These are phyloP conservation scores for Amanita subjunquillea DNA, from an alignment of 768 basidiomycete genomes.

Conservation along the genomic window DNA sequence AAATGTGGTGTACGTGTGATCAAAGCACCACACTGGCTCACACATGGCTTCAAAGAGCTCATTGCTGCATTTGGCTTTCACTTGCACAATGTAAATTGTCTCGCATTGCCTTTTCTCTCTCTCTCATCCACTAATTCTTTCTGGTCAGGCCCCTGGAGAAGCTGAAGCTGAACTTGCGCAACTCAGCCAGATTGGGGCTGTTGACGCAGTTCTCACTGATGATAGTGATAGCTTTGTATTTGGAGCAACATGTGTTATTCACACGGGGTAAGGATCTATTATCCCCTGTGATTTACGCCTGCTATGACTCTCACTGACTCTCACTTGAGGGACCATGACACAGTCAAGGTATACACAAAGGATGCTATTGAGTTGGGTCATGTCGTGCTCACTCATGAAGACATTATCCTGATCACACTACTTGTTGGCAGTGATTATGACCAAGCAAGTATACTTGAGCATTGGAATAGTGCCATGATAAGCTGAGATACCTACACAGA, in stretches of 20 bases:
- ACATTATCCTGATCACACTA: neutral
- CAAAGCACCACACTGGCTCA: neutral
- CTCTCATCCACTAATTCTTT: neutral
- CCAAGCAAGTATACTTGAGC: neutral
- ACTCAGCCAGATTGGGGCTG: neutral
- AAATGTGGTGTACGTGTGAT: slow-evolving; percentile 60
- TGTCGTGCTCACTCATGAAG: neutral
- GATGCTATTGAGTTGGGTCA: neutral
- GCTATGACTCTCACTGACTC: neutral
- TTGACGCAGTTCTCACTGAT: neutral
- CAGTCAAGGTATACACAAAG: neutral
- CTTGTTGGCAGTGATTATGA: slow-evolving; percentile 1
- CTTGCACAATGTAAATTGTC: slow-evolving; percentile 16
- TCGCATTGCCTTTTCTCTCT: neutral
- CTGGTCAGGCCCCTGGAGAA: neutral
- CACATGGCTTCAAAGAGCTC: neutral
- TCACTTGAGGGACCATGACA: neutral
- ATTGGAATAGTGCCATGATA: neutral
- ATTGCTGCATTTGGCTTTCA: neutral
- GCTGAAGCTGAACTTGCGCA: slow-evolving; percentile 1
- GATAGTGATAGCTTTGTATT: neutral
- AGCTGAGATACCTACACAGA: neutral
- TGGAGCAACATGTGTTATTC: neutral
- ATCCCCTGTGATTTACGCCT: no score
- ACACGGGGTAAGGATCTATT: neutral